These are phyloP conservation scores for Trichocladium antarcticum DNA, from an alignment of 495 filamentous ascomycete genomes.

Conservation along the genomic window DNA sequence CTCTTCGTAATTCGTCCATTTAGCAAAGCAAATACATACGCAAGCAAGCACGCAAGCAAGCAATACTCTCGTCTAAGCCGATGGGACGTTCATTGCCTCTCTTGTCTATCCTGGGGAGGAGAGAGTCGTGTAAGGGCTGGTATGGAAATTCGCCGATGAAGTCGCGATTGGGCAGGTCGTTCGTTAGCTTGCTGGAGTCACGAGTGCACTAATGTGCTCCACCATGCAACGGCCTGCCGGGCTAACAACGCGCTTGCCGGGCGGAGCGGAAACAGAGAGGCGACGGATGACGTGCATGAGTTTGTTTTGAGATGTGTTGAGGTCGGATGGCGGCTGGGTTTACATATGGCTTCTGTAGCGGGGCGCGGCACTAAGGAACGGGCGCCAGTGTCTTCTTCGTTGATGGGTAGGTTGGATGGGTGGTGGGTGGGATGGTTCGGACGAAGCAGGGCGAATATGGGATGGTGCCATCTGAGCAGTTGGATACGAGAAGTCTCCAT, in stretches of 20 bases:
- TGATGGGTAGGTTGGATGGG: too few relatives aligned
- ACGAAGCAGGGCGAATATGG: not conserved
- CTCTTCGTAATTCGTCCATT: not conserved
- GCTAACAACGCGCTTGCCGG: not conserved
- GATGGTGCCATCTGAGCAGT: conserved; percentile 4
- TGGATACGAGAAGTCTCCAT: conserved; percentile 5
- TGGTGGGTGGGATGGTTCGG: not conserved
- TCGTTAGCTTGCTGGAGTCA: too few relatives aligned
- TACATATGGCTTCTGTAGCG: too few relatives aligned
- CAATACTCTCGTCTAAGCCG: too few relatives aligned
- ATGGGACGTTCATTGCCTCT: too few relatives aligned
- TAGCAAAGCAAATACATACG: not conserved
- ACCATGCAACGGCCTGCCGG: not conserved
- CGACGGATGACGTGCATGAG: not conserved
- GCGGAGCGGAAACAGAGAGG: not conserved
- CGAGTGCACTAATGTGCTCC: not conserved
- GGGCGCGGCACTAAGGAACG: too few relatives aligned
- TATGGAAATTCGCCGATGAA: too few relatives aligned
- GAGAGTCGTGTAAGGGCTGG: not conserved
- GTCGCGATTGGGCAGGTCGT: too few relatives aligned
- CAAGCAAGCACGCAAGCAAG: not conserved
- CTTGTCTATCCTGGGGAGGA: not conserved
- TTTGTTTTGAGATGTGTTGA: not conserved
- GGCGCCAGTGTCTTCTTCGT: too few relatives aligned
- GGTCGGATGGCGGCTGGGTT: too few relatives aligned